These are phyloP conservation scores for Podospora pseudoanserina DNA, from an alignment of 495 filamentous ascomycete species.

Conservation along the genomic window DNA sequence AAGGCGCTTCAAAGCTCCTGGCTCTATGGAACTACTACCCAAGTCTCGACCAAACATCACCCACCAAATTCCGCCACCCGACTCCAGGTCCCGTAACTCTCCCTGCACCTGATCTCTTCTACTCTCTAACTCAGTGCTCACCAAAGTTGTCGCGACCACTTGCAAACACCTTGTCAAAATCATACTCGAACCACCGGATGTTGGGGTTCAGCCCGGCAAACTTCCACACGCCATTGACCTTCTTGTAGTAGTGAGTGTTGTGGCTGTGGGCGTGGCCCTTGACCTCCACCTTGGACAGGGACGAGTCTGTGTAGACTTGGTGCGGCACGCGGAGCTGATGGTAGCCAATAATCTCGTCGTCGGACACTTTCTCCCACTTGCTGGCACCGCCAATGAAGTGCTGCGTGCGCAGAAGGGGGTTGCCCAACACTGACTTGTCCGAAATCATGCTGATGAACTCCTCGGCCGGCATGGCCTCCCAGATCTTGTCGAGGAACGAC, in stretches of 20 bases:
- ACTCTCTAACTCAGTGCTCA: conserved; percentile 10
- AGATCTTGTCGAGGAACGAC: conserved; percentile 65
- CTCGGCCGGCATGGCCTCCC: conserved; percentile 68
- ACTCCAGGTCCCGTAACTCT: neutral
- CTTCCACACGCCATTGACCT: conserved; percentile 76
- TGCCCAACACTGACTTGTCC: conserved; percentile 62
- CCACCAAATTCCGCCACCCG: too few species aligned
- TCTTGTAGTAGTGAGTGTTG: conserved; percentile 69
- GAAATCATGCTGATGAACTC: conserved; percentile 70
- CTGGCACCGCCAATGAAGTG: conserved; percentile 69
- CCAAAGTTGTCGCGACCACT: conserved; percentile 45
- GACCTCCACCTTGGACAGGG: conserved; percentile 46
- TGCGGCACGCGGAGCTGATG: conserved; percentile 79
- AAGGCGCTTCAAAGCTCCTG: too few species aligned
- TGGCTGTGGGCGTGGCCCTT: conserved; percentile 69
- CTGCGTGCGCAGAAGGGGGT: conserved; percentile 68
- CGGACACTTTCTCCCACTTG: conserved; percentile 66
- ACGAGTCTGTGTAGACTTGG: conserved; percentile 56
- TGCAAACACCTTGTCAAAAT: conserved; percentile 54
- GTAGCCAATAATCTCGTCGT: conserved; percentile 64
- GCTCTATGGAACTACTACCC: neutral
- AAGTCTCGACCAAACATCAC: neutral
- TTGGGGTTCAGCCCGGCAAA: conserved; percentile 70
- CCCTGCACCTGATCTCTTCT: conserved; percentile 18
- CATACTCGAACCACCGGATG: conserved; percentile 70